Evolutionary conservation across 257 asterid genomes (phyloP).

Genomic region (Nicotiana benthamiana): DNA sequence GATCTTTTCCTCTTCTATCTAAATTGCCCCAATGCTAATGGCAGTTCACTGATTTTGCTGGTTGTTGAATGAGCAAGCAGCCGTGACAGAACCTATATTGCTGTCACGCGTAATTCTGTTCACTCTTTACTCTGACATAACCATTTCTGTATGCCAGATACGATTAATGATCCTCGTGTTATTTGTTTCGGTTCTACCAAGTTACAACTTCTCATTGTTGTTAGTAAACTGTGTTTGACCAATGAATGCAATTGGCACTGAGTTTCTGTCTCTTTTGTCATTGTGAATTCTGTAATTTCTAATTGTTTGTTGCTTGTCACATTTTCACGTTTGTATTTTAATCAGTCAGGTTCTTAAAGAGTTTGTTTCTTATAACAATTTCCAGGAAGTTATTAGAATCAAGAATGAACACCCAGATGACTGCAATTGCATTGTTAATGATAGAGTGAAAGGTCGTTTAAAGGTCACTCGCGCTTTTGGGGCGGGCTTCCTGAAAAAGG

Average conservation of each 20-base stretch:
- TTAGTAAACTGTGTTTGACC: neutral
- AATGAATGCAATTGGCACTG: neutral
- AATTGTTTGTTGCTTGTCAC: neutral
- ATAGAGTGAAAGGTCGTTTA: constrained; percentile 19
- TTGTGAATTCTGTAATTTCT: neutral
- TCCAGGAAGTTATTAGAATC: constrained; percentile 18
- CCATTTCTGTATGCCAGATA: neutral
- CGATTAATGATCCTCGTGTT: no score
- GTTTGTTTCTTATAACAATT: constrained; percentile 1
- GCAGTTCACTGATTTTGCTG: neutral
- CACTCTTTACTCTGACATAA: neutral
- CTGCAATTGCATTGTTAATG: constrained; percentile 12
- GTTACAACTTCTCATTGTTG: neutral
- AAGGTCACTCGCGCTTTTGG: constrained; percentile 26
- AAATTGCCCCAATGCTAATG: neutral
- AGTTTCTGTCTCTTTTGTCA: neutral
- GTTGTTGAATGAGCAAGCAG: neutral
- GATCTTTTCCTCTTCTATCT: neutral
- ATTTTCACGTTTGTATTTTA: neutral
- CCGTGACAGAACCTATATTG: neutral
- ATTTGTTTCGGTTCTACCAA: neutral
- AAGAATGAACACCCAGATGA: constrained; percentile 22
- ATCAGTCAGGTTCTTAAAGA: neutral
- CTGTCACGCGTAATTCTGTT: neutral
- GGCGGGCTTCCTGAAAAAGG: constrained; percentile 23